These are phyloP conservation scores for Ceratocystis papillata DNA, from an alignment of 2,329 filamentous ascomycete genomes.

Conservation along the genomic window DNA sequence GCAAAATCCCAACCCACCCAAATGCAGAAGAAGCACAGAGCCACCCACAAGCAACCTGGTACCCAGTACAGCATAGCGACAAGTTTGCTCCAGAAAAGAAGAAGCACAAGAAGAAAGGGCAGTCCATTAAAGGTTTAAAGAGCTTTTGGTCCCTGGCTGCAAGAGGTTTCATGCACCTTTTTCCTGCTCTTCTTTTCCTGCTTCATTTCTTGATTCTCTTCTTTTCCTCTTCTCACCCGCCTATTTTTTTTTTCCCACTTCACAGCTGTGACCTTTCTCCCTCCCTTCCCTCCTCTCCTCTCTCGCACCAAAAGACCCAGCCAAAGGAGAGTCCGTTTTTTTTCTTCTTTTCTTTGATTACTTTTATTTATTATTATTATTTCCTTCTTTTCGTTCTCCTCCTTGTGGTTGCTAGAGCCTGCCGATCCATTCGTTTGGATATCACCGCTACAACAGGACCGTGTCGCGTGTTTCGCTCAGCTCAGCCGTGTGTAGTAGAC, in stretches of 20 bases:
- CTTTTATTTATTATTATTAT: constrained; percentile 19
- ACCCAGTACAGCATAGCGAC: background rate
- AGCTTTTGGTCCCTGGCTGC: constrained; percentile 9
- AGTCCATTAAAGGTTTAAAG: constrained; percentile 1
- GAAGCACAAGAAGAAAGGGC: background rate
- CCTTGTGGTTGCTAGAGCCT: constrained; percentile 22
- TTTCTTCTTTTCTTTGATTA: background rate
- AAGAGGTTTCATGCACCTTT: constrained; percentile 8
- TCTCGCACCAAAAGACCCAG: constrained; percentile 4
- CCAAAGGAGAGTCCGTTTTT: background rate
- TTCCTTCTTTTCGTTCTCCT: constrained; percentile 24
- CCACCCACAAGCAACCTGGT: too few relatives aligned
- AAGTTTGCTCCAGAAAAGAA: background rate
- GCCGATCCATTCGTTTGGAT: background rate
- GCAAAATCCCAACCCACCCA: too few relatives aligned
- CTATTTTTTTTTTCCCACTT: background rate
- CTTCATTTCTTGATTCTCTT: constrained; percentile 18
- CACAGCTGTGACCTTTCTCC: background rate
- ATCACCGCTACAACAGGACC: background rate
- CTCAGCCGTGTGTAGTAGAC: background rate
- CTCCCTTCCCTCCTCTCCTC: background rate
- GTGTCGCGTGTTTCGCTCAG: too few relatives aligned
- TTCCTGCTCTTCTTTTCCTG: constrained; percentile 15
- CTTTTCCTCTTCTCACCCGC: background rate
- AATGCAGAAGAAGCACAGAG: too few relatives aligned